phyloP scores from a whole-genome alignment of 768 basidiomycete genomes.

The Calocera cornea region DNA sequence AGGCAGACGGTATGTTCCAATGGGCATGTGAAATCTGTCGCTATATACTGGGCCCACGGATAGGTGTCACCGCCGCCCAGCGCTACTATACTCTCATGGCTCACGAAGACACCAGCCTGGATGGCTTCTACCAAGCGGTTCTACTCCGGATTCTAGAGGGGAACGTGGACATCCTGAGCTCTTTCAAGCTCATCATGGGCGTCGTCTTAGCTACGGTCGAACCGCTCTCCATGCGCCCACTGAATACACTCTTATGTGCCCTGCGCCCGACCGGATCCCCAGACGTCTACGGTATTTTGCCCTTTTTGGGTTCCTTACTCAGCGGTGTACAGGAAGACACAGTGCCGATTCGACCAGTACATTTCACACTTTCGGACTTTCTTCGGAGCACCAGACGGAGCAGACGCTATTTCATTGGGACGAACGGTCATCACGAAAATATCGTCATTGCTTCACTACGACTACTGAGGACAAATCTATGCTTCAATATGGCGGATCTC shows the following conservation, averaged over 20 bases:
- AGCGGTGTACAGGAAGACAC: neutral
- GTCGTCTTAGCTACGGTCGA: too few species aligned
- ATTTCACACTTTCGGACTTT: neutral
- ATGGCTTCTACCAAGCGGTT: too few species aligned
- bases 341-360: neutral
- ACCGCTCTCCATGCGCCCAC: too few species aligned
- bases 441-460: neutral
- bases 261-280: too few species aligned
- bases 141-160: too few species aligned
- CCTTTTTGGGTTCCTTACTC: too few species aligned
- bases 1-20: neutral
- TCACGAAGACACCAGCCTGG: neutral
- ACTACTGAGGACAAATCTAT: neutral
- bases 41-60: neutral
- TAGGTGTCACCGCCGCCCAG: neutral
- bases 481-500: constrained; percentile 8
- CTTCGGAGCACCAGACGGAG: neutral
- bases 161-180: too few species aligned
- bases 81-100: neutral
- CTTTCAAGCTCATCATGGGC: too few species aligned
- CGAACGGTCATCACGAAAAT: neutral
- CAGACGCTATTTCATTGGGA: neutral
- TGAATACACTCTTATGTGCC: too few species aligned
- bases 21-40: neutral
- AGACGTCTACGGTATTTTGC: too few species aligned